Base-by-base conservation (phyloP, 495 filamentous ascomycete genomes). In the Chaetomidium leptoderma region DNA sequence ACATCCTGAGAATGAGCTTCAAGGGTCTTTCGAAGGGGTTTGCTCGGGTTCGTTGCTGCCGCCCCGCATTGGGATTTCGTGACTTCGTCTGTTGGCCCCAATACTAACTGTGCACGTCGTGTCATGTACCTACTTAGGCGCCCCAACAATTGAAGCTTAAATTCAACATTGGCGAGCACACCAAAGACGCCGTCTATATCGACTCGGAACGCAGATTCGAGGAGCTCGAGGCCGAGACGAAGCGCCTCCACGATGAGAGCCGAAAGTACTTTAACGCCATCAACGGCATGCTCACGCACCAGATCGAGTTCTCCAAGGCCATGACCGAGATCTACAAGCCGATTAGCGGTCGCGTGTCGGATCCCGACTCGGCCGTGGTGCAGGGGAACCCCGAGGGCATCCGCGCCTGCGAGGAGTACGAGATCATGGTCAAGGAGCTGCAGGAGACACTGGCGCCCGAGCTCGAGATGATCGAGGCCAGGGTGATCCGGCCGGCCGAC, bases 221-320 rank as follows among this genome's bases (percentile, higher is more conserved):
- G 53, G 95, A 99, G 73, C 83, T 99, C 57, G 93, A 99, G 74
- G 82, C 76, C 67, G 93, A 99, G 74, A 97, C 95, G 19, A 96
- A 96, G 78, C 90, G 86, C 67, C 85, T 99, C 6, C 92, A 97
- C 74, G 89, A 93, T 76, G 91, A 96, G 68, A 92, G 88, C 27
- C 87, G 90, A 70, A 96, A 93, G 75, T 92, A 99, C 73, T 96
- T 93, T 63, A 85, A 95, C 39, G 91, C 93, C 69, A 96, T 99
- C 70, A 97, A 97, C 74, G 89, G 91, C 77, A 99, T 99, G 93
- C 78, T 99, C 63, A 85, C 77, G 72, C 91, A 96, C 75, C 93
- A 99, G 74, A 97, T 97, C 78, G 95, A 95, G 72, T 99, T 99
- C 78, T 95, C 92, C 63, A 86, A 96, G 76, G 89, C 90, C 33